phyloP scores from a whole-genome alignment of 805 yeast genomes.

The Candida insectalens region DNA sequence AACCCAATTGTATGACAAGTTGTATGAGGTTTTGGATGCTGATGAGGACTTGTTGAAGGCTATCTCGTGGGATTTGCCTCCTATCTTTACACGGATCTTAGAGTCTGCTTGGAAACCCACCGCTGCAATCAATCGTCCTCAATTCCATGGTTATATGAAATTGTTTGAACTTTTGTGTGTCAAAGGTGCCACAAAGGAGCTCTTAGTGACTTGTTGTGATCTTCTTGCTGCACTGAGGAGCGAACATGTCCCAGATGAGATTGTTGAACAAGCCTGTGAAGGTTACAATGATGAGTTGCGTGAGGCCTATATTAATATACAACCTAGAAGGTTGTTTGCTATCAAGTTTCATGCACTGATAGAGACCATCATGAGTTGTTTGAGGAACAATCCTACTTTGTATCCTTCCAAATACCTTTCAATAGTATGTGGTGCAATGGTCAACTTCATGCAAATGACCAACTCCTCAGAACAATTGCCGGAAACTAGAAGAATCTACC shows the following conservation, averaged over 20 bases:
- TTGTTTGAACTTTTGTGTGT: constrained; percentile 56
- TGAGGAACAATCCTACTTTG: constrained; percentile 53
- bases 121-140: constrained; percentile 26
- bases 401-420: constrained; percentile 76
- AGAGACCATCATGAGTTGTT: constrained; percentile 51
- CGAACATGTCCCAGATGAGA: not conserved
- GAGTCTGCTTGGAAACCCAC: constrained; percentile 26
- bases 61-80: constrained; percentile 92
- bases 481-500: constrained; percentile 52
- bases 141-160: constrained; percentile 26
- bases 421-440: constrained; percentile 51
- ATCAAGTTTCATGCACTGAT: constrained; percentile 55
- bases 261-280: no score
- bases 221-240: constrained; percentile 31
- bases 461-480: constrained; percentile 19
- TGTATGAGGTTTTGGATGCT: constrained; percentile 33
- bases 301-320: no score
- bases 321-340: no score
- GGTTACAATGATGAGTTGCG: no score
- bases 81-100: constrained; percentile 48
- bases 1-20: constrained; percentile 32
- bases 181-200: constrained; percentile 73
- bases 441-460: constrained; percentile 40
- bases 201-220: constrained; percentile 65
- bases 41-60: constrained; percentile 46